Percentiles rank a stretch among this genome's conserved stretches.
phyloP scores from a whole-genome alignment of 164 flowering plant species.

The Santalum album region DNA sequence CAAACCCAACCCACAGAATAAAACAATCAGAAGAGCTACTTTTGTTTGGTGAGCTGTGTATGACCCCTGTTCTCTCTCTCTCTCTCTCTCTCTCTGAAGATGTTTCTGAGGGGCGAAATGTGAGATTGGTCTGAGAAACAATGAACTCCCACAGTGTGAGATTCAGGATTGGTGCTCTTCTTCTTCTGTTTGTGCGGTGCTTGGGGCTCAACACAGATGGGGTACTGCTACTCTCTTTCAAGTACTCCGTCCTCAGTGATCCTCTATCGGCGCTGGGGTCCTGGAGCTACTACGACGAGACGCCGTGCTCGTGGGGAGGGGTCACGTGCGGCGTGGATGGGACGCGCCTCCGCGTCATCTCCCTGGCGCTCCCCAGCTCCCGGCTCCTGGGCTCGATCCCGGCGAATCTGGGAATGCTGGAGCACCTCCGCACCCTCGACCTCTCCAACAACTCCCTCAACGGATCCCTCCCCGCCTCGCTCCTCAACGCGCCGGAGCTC shows the following conservation, averaged over 20 bases:
- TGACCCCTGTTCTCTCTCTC: conserved; percentile 21
- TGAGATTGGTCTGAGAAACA: conserved; percentile 18
- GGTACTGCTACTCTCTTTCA: conserved; percentile 57
- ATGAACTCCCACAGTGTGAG: conserved; percentile 26
- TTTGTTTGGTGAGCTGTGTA: too few relatives aligned
- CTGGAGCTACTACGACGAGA: conserved; percentile 56
- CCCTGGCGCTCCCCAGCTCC: conserved; percentile 46
- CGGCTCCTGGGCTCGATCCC: conserved; percentile 67
- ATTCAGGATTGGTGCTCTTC: conserved; percentile 12
- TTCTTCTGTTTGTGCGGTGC: conserved; percentile 8
- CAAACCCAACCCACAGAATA: too few relatives aligned
- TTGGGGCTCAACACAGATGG: conserved; percentile 61
- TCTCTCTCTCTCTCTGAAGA: conserved; percentile 12
- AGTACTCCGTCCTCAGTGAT: conserved; percentile 55
- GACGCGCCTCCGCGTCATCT: conserved; percentile 29
- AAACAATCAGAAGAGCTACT: too few relatives aligned
- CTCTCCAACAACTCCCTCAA: conserved; percentile 77
- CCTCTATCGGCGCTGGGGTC: conserved; percentile 36
- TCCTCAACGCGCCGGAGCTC: conserved; percentile 52
- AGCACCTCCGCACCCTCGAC: conserved; percentile 52
- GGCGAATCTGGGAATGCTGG: conserved; percentile 42
- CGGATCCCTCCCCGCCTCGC: conserved; percentile 59
- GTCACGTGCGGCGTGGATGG: conserved; percentile 31
- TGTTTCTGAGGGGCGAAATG: conserved; percentile 19
- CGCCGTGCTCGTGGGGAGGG: conserved; percentile 86